Conservation (phyloP, 2,329 filamentous ascomycete genomes). For the Incumbomyces lentus region DNA sequence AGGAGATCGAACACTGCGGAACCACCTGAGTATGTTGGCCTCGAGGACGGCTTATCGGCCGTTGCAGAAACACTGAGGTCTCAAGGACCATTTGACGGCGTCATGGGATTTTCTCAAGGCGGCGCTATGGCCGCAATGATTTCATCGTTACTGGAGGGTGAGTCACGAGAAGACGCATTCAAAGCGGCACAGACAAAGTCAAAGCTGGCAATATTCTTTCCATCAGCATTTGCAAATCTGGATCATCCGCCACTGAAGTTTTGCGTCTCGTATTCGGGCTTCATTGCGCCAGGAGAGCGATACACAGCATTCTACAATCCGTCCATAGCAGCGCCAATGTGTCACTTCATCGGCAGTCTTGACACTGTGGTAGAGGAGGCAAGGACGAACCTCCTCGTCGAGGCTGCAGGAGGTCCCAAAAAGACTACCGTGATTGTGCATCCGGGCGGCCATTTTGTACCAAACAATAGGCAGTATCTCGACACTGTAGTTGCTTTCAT, state of each 20-base stretch:
- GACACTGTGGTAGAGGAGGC: conserved; percentile 81
- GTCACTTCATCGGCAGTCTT: conserved; percentile 73
- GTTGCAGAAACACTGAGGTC: conserved; percentile 53
- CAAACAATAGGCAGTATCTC: conserved; percentile 69
- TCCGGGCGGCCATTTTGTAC: conserved; percentile 84
- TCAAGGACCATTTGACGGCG: conserved; percentile 62
- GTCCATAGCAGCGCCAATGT: conserved; percentile 60
- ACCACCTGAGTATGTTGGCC: conserved; percentile 52
- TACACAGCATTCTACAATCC: conserved; percentile 66
- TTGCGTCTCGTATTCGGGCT: conserved; percentile 67
- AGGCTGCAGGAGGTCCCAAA: conserved; percentile 50
- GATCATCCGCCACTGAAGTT: conserved; percentile 55
- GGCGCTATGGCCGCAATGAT: conserved; percentile 63
- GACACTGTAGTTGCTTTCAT: conserved; percentile 67
- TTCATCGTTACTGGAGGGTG: conserved; percentile 57
- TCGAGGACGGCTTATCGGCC: conserved; percentile 56
- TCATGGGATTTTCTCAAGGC: conserved; percentile 76
- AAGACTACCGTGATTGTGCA: conserved; percentile 54
- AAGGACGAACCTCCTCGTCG: conserved; percentile 56
- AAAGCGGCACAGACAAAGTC: conserved; percentile 18
- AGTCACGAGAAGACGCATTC: conserved; percentile 31
- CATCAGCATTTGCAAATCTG: conserved; percentile 36
- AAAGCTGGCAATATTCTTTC: conserved; percentile 37
- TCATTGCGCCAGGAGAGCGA: conserved; percentile 51
- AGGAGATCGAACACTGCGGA: conserved; percentile 52